A percentile compares a stretch with the other conserved stretches of the same genome.
Conservation (phyloP, 2,329 filamentous ascomycete genomes). For the Chrysoporthe deuterocubensis region DNA sequence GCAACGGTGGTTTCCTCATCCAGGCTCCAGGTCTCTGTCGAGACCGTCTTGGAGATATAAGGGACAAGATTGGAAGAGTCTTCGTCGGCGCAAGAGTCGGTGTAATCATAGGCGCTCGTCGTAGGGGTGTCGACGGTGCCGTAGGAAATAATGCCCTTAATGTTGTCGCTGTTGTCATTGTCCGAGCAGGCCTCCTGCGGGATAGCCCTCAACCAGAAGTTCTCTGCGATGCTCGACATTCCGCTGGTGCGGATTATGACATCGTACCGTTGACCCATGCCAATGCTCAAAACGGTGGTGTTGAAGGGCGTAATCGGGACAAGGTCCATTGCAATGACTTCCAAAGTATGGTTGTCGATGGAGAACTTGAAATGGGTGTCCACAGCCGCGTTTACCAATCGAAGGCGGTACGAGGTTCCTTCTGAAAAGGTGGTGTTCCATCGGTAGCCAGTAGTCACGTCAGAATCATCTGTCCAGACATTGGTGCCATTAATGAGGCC, state of each 20-base stretch:
- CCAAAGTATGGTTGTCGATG: constrained; percentile 53
- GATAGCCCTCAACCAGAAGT: constrained; percentile 55
- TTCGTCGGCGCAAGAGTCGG: constrained; percentile 42
- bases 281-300: constrained; percentile 51
- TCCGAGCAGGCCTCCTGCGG: constrained; percentile 46
- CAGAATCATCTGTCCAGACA: constrained; percentile 38
- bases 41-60: constrained; percentile 40
- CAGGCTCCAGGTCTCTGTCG: constrained; percentile 35
- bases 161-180: constrained; percentile 46
- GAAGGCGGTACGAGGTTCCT: constrained; percentile 45
- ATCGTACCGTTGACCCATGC: constrained; percentile 54
- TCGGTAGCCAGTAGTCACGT: constrained; percentile 37
- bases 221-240: constrained; percentile 33
- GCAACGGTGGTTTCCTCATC: constrained; percentile 36
- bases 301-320: constrained; percentile 53
- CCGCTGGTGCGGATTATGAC: constrained; percentile 46
- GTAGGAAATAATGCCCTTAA: constrained; percentile 55
- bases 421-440: constrained; percentile 44
- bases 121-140: constrained; percentile 33
- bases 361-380: constrained; percentile 33
- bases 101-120: constrained; percentile 24
- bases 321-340: constrained; percentile 53
- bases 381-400: constrained; percentile 22
- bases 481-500: constrained; percentile 51
- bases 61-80: constrained; percentile 40